Evolutionary conservation across 2,329 filamentous ascomycete species (phyloP).

Genomic region (Tolypocladium amazonense): DNA sequence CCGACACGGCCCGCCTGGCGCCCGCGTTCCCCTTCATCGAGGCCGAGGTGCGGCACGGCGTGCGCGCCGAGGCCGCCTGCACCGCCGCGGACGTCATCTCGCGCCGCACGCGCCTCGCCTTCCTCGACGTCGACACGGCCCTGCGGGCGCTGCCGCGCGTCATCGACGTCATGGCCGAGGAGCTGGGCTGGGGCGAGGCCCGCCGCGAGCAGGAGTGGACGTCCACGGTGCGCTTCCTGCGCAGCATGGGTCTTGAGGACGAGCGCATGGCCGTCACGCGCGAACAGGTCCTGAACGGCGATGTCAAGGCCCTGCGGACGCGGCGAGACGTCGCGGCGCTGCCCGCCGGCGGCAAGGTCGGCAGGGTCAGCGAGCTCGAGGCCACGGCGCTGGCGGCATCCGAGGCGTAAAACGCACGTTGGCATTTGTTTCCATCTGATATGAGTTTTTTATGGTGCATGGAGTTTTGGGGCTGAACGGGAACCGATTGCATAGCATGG

Average conservation of each 20-base stretch:
- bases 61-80: constrained; percentile 63
- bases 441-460: neutral
- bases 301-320: neutral
- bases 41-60: constrained; percentile 61
- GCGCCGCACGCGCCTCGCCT: constrained; percentile 61
- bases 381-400: neutral
- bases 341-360: neutral
- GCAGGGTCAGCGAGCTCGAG: neutral
- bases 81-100: constrained; percentile 62
- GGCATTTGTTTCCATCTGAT: neutral
- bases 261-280: constrained; percentile 10
- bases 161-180: constrained; percentile 62
- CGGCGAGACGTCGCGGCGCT: neutral
- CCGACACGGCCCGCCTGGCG: constrained; percentile 50
- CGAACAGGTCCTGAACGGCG: constrained; percentile 8
- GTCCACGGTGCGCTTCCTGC: constrained; percentile 37
- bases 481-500: constrained; percentile 1
- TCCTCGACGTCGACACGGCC: constrained; percentile 62
- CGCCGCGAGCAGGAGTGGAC: constrained; percentile 46
- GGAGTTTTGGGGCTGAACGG: neutral
- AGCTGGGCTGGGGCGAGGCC: constrained; percentile 52
- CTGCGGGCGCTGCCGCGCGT: constrained; percentile 58
- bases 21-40: constrained; percentile 62
- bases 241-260: constrained; percentile 32
- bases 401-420: neutral